Evolutionary conservation across 2,329 filamentous ascomycete species (phyloP).

Genomic region (Colletotrichum navitas): DNA sequence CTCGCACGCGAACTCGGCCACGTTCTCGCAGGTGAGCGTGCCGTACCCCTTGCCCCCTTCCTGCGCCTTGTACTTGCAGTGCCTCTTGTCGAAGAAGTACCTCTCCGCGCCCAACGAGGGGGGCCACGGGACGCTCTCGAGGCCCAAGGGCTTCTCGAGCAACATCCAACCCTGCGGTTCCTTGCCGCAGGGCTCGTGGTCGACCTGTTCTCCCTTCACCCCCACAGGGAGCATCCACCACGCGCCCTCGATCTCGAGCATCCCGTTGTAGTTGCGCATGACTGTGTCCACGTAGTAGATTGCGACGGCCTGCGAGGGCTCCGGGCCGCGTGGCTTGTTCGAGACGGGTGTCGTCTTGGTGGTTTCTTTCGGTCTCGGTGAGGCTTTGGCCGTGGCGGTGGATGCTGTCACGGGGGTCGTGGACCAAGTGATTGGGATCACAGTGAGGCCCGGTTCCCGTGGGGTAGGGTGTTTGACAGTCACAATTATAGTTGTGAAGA

Average conservation of each 20-base stretch:
- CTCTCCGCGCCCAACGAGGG: not conserved
- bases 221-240: not conserved
- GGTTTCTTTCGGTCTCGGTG: not conserved
- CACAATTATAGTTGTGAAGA: not conserved
- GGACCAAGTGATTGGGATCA: not conserved
- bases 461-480: not conserved
- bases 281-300: not conserved
- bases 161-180: not conserved
- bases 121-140: not conserved
- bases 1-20: not conserved
- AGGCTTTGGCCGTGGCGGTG: not conserved
- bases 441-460: too few species aligned
- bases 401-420: not conserved
- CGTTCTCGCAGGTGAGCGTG: not conserved
- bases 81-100: not conserved
- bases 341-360: not conserved
- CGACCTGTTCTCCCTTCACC: not conserved
- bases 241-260: not conserved
- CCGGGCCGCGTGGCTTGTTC: not conserved
- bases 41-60: not conserved
- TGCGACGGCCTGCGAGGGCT: not conserved
- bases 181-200: not conserved
- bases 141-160: not conserved
- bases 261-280: not conserved
- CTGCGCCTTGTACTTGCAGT: not conserved